Evolutionary conservation across 345 rosid genomes (phyloP).

Genomic region (Microthlaspi erraticum): DNA sequence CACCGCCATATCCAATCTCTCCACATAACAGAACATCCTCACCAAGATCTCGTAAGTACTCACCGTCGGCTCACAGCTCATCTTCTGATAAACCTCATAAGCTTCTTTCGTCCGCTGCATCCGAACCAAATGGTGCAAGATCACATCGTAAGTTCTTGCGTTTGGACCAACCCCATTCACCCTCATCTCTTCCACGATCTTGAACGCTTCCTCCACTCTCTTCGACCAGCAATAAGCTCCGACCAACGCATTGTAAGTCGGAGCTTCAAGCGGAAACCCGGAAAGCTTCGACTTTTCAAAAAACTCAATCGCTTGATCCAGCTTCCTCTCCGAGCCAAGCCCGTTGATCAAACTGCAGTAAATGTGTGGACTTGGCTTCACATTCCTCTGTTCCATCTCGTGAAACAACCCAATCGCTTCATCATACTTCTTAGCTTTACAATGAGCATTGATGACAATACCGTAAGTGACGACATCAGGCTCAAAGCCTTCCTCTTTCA

Average conservation of each 20-base stretch:
- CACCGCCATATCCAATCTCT: conserved; percentile 64
- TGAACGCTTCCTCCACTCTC: conserved; percentile 57
- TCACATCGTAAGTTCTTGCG: conserved; percentile 76
- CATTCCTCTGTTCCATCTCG: conserved; percentile 69
- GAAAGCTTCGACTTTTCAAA: conserved; percentile 62
- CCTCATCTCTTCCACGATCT: conserved; percentile 74
- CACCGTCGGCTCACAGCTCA: conserved; percentile 67
- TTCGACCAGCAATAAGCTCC: conserved; percentile 79
- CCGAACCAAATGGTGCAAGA: conserved; percentile 68
- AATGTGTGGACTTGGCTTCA: conserved; percentile 74
- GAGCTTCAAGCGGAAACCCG: conserved; percentile 67
- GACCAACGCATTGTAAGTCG: conserved; percentile 81
- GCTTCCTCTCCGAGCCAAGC: conserved; percentile 69
- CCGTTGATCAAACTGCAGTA: conserved; percentile 80
- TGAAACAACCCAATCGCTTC: conserved; percentile 56
- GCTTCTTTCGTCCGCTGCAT: conserved; percentile 63
- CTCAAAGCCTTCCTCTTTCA: conserved; percentile 77
- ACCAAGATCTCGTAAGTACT: conserved; percentile 81
- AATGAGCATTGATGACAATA: conserved; percentile 71
- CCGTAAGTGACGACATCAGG: conserved; percentile 84
- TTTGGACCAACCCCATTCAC: conserved; percentile 60
- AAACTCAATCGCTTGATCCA: conserved; percentile 63
- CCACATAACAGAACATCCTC: conserved; percentile 85
- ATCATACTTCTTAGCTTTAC: conserved; percentile 64
- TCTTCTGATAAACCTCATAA: conserved; percentile 59